These are phyloP conservation scores for Fusarium sp. DNA, from an alignment of 2,329 filamentous ascomycete genomes.

Conservation along the genomic window DNA sequence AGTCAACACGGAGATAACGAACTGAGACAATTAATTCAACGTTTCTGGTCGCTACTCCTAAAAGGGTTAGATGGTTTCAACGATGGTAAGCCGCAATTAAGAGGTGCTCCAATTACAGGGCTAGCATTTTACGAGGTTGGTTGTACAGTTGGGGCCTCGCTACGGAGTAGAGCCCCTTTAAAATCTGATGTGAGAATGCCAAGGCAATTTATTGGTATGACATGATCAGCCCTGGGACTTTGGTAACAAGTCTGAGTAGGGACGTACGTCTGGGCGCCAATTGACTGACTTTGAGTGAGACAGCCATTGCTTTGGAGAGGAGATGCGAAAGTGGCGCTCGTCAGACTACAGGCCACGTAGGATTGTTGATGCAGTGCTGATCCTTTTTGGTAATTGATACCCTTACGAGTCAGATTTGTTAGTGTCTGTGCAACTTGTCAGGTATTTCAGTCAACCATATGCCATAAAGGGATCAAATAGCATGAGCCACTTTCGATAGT, in stretches of 20 bases:
- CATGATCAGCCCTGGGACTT: not conserved
- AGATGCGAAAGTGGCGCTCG: not conserved
- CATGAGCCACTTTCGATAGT: not conserved
- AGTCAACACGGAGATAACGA: not conserved
- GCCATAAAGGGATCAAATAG: not conserved
- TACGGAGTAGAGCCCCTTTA: not conserved
- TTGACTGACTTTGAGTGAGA: not conserved
- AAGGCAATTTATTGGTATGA: not conserved
- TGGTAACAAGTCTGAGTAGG: not conserved
- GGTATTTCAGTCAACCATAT: not conserved
- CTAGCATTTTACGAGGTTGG: not conserved
- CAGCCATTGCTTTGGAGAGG: not conserved
- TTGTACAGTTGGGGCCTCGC: constrained; percentile 10
- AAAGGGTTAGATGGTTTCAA: constrained; percentile 6
- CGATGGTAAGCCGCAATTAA: not conserved
- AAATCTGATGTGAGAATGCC: constrained; percentile 17
- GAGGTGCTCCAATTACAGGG: not conserved
- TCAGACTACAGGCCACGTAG: not conserved
- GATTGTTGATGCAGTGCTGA: not conserved
- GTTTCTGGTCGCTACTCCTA: not conserved
- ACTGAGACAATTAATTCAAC: constrained; percentile 1
- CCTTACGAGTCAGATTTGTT: not conserved
- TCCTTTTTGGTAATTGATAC: not conserved
- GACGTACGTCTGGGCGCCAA: not conserved
- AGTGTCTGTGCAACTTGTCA: not conserved